Conservation (phyloP, 192 early-diverging fungal species). For the Phycomyces nitens region DNA sequence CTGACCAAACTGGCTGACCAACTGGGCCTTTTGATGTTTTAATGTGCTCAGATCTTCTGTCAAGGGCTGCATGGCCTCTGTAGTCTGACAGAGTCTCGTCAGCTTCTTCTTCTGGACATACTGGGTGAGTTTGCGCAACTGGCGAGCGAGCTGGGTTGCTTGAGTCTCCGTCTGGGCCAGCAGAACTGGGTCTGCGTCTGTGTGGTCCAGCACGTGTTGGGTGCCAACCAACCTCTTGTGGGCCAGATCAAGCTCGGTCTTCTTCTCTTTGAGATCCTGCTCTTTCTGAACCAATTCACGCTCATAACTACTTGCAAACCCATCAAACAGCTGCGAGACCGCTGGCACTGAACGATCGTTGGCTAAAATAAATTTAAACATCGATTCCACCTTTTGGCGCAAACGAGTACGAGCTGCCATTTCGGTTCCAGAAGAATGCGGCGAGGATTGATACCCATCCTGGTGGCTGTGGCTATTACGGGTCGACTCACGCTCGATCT, state of each 20-base stretch:
- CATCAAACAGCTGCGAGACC: conserved; percentile 42
- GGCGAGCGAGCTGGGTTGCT: conserved; percentile 20
- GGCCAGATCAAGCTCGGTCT: conserved; percentile 27
- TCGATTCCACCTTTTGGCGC: conserved; percentile 14
- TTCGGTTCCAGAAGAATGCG: conserved; percentile 1
- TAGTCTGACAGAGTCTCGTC: conserved; percentile 26
- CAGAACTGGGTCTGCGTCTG: conserved; percentile 23
- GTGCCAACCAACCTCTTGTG: conserved; percentile 35
- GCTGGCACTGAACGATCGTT: conserved; percentile 14
- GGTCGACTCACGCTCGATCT: background rate
- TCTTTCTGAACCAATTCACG: conserved; percentile 43
- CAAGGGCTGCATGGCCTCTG: background rate
- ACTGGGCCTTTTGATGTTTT: conserved; percentile 24
- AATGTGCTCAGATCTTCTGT: conserved; percentile 13
- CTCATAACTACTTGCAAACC: conserved; percentile 41
- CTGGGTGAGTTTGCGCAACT: conserved; percentile 32
- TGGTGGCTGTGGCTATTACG: background rate
- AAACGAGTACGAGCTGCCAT: background rate
- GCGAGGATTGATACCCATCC: no score
- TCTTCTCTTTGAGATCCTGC: conserved; percentile 36
- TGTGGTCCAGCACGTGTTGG: conserved; percentile 24
- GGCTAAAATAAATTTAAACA: conserved; percentile 8
- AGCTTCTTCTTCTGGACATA: conserved; percentile 35
- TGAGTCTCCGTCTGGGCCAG: conserved; percentile 27
- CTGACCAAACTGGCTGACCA: conserved; percentile 11